phyloP scores from a whole-genome alignment of 805 yeast genomes.

The Starmerella bombicola region DNA sequence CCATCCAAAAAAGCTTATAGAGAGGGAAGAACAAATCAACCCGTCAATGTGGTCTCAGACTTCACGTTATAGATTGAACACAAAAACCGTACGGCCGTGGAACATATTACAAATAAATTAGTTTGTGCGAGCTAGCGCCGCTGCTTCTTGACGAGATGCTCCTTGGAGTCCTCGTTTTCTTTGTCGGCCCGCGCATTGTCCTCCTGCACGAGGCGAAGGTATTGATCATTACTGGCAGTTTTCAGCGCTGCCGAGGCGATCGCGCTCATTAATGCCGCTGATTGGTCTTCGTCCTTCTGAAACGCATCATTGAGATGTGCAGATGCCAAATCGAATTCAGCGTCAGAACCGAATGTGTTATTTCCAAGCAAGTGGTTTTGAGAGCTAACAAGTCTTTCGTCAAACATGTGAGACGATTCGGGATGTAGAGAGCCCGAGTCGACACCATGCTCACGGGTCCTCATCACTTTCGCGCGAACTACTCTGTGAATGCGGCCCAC shows the following conservation, averaged over 20 bases:
- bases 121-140: too few species aligned
- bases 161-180: background rate
- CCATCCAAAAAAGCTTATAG: too few species aligned
- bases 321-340: conserved; percentile 1
- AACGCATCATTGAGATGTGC: background rate
- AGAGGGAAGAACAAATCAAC: too few species aligned
- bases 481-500: conserved; percentile 12
- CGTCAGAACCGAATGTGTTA: background rate
- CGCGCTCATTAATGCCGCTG: background rate
- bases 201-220: conserved; percentile 2
- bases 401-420: background rate
- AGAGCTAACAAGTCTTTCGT: background rate
- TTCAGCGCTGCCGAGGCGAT: conserved; percentile 6
- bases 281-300: background rate
- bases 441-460: conserved; percentile 8
- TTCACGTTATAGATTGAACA: too few species aligned
- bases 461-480: conserved; percentile 10
- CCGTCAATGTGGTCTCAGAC: too few species aligned
- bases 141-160: too few species aligned
- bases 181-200: background rate
- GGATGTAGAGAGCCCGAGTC: background rate
- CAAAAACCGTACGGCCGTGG: too few species aligned
- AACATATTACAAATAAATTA: too few species aligned
- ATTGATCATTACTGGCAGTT: background rate
- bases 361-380: background rate